Evolutionary conservation across 345 rosid species (phyloP).

Genomic region (Eutrema yunnanense): DNA sequence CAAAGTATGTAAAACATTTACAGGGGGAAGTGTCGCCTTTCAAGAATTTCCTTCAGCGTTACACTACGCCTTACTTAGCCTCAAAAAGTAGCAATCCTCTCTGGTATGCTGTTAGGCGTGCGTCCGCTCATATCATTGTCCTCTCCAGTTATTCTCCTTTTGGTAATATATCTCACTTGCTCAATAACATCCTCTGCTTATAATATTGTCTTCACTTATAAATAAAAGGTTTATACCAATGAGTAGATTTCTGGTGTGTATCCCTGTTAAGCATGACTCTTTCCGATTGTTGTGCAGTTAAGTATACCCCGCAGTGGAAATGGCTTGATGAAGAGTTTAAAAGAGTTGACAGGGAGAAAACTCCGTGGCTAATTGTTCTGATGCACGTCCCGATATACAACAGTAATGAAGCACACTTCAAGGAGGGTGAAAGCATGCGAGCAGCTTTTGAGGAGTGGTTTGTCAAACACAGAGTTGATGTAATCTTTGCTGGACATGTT

Average conservation of each 20-base stretch:
- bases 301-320: conserved; percentile 81
- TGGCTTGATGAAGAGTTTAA: conserved; percentile 70
- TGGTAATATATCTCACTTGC: conserved; percentile 47
- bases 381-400: conserved; percentile 88
- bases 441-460: conserved; percentile 79
- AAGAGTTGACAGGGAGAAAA: conserved; percentile 83
- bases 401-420: conserved; percentile 82
- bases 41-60: conserved; percentile 73
- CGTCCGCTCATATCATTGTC: conserved; percentile 90
- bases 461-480: conserved; percentile 57
- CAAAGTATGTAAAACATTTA: background rate
- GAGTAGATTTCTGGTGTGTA: background rate
- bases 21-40: conserved; percentile 86
- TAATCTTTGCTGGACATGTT: conserved; percentile 92
- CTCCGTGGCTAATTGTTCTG: conserved; percentile 94
- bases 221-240: background rate
- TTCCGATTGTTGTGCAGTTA: conserved; percentile 42
- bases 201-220: background rate
- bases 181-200: background rate
- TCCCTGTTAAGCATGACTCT: background rate
- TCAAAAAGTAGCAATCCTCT: conserved; percentile 78
- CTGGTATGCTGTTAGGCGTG: conserved; percentile 87
- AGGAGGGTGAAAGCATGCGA: conserved; percentile 96
- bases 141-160: conserved; percentile 95
- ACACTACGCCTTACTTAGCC: conserved; percentile 75